A percentile compares a stretch with the other conserved stretches of the same genome.
Evolutionary conservation across 2,329 filamentous ascomycete genomes (phyloP).

Genomic region (Fusarium nematophilum): DNA sequence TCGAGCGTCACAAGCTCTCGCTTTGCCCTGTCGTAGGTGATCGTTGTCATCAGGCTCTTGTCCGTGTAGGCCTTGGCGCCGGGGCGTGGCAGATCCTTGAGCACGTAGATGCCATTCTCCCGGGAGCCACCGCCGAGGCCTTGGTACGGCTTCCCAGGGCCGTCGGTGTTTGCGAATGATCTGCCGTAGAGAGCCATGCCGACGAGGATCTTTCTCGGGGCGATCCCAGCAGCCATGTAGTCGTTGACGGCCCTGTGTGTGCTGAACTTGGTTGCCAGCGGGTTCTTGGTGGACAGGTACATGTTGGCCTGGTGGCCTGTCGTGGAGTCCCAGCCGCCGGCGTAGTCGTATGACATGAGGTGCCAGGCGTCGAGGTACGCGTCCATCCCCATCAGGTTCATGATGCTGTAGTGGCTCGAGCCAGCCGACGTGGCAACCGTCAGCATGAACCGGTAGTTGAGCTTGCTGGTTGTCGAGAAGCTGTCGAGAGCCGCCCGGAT

Average conservation of each 20-base stretch:
- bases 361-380: slow-evolving; percentile 68
- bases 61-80: slow-evolving; percentile 70
- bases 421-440: slow-evolving; percentile 64
- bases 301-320: slow-evolving; percentile 79
- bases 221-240: slow-evolving; percentile 64
- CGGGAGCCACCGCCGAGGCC: slow-evolving; percentile 70
- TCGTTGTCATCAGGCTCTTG: slow-evolving; percentile 70
- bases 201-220: slow-evolving; percentile 74
- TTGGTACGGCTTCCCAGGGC: slow-evolving; percentile 71
- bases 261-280: slow-evolving; percentile 73
- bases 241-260: slow-evolving; percentile 71
- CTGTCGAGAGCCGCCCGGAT: slow-evolving; percentile 56
- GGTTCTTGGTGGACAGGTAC: slow-evolving; percentile 63
- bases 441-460: slow-evolving; percentile 61
- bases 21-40: slow-evolving; percentile 71
- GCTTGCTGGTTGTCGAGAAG: slow-evolving; percentile 53
- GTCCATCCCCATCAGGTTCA: slow-evolving; percentile 67
- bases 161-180: slow-evolving; percentile 75
- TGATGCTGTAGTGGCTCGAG: slow-evolving; percentile 58
- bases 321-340: slow-evolving; percentile 72
- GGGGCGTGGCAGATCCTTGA: slow-evolving; percentile 74
- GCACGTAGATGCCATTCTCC: slow-evolving; percentile 77
- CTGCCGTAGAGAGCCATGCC: slow-evolving; percentile 85
- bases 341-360: slow-evolving; percentile 77
- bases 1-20: slow-evolving; percentile 78